Conservation (phyloP, 2,329 filamentous ascomycete species). For the Xylaria sp. region DNA sequence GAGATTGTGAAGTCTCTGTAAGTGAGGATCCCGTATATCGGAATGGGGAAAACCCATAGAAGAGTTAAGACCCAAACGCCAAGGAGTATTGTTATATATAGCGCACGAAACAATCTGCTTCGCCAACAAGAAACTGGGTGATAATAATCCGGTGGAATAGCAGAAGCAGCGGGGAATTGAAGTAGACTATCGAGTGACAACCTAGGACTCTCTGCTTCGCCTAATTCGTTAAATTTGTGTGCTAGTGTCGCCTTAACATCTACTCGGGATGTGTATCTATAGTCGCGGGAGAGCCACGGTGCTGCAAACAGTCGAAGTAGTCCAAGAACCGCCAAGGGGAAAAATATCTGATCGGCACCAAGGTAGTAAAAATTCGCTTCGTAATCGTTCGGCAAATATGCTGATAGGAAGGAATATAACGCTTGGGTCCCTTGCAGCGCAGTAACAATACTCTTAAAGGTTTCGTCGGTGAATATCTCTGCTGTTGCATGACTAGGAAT, state of each 20-base stretch:
- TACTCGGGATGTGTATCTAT: not conserved
- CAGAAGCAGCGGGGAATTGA: not conserved
- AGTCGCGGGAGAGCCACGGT: conserved; percentile 37
- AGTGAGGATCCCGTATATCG: no score
- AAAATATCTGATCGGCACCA: conserved; percentile 1
- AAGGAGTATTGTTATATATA: not conserved
- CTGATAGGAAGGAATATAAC: not conserved
- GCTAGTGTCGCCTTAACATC: no score
- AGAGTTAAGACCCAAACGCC: conserved; percentile 27
- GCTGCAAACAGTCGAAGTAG: conserved; percentile 43
- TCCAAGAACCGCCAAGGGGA: conserved; percentile 31
- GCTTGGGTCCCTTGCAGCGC: conserved; percentile 42
- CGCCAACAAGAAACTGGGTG: not conserved
- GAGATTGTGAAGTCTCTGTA: no score
- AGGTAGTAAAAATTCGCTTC: conserved; percentile 1
- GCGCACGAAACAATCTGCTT: not conserved
- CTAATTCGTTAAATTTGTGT: no score
- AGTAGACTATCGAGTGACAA: conserved; percentile 13
- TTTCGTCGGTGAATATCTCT: conserved; percentile 36
- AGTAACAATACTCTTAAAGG: conserved; percentile 42
- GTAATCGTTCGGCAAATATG: not conserved
- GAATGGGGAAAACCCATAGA: not conserved
- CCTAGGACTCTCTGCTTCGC: not conserved
- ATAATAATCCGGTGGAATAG: not conserved
- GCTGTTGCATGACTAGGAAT: conserved; percentile 36